A percentile compares a stretch with the other conserved stretches of the same genome.
These are phyloP conservation scores for Verticillium zaregamsianum DNA, from an alignment of 2,329 filamentous ascomycete species.

Conservation along the genomic window DNA sequence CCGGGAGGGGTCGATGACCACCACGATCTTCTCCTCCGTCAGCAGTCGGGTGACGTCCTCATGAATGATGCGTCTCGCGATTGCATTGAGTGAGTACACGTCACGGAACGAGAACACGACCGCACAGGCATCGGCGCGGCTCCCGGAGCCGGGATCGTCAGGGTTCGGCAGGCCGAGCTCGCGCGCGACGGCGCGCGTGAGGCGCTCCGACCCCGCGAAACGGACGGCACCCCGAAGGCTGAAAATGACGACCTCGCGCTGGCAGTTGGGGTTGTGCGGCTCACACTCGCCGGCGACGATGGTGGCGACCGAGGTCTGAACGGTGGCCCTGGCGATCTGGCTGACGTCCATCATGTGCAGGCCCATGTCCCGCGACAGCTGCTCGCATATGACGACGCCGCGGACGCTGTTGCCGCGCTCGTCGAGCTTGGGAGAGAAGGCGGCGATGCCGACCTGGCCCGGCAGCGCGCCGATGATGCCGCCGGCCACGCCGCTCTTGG, in stretches of 20 bases:
- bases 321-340: conserved; percentile 24
- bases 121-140: conserved; percentile 19
- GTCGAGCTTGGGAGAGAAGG: conserved; percentile 26
- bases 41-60: conserved; percentile 22
- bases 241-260: conserved; percentile 24
- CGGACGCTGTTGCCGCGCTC: conserved; percentile 27
- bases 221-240: conserved; percentile 26
- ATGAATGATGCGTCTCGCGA: conserved; percentile 23
- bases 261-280: conserved; percentile 19
- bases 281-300: conserved; percentile 21
- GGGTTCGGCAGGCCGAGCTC: conserved; percentile 18
- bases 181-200: conserved; percentile 24
- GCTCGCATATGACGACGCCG: conserved; percentile 25
- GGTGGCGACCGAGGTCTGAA: conserved; percentile 22
- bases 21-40: conserved; percentile 18
- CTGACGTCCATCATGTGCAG: conserved; percentile 30
- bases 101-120: conserved; percentile 27
- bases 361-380: conserved; percentile 26
- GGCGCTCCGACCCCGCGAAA: conserved; percentile 26
- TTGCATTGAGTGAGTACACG: conserved; percentile 24
- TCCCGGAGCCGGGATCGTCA: conserved; percentile 20
- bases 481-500: conserved; percentile 30
- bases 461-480: conserved; percentile 27
- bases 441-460: conserved; percentile 25
- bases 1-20: conserved; percentile 23